Evolutionary conservation across 176 grass and related monocot species (phyloP), one percentile per base, ranked within the genome.

Genomic region (Aechmea fasciata): DNA sequence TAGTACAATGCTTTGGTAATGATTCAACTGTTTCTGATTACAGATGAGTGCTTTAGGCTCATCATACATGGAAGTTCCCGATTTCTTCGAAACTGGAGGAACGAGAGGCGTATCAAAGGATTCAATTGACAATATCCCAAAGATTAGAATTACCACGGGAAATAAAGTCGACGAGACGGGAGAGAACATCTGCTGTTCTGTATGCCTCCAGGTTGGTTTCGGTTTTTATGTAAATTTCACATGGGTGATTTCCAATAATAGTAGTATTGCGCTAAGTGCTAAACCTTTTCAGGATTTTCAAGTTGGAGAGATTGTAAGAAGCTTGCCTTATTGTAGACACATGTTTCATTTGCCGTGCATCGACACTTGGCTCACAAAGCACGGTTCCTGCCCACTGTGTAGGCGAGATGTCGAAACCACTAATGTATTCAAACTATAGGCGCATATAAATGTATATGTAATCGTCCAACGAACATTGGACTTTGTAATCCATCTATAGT

Each of bases 151-250:
- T 66, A 49, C 52, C n/a, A 22, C 25, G 54, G 63, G 57, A 67
- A 75, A 57, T 49, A 78, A 70, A 52, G 63, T 72, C 50, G 72
- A 83, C 41, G 69, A 64, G 26, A 75, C 80, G 49, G 83, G 72
- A 29, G 85, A 96, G 59, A 72, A 68, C 70, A 87, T 51, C 69
- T 87, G 81, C 48, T 91, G 88, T 48, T 83, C 91, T 51, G 84
- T 96, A 17, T 96, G 91, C 73, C 87, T 96, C 73, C 87, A 96
- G 91, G 91, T 96, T 75, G 69, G 77, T 80, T 19, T 66, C 11
- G 9, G 12, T 71, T 59, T 59, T 71, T 59, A 7, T 2, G 29
- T 13, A 6, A 62, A 11, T 10, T 13, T 75, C 25, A 54, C 7
- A 2, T 68, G 41, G 11, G 10, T 19, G 49, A 55, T 41, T 52